Base-by-base conservation (phyloP, 148 eudicot genomes). In the Limonium bicolor region DNA sequence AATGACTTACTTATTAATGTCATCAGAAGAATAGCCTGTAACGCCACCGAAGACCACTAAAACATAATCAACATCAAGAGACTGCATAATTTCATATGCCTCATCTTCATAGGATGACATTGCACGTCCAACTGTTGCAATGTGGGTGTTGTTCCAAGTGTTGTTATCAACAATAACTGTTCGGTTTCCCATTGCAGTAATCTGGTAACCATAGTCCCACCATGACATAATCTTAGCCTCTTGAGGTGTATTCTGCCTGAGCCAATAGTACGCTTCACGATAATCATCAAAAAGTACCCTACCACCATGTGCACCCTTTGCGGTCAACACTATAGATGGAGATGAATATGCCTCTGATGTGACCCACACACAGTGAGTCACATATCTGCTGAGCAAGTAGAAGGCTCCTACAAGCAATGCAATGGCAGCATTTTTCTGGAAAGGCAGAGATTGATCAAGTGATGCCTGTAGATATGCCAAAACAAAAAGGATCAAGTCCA, bases 201-300 rank as follows among this genome's bases (percentile, higher is more conserved):
- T 90, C 63, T 90, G 97, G 61, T 90, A 90, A 30, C 97, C 97
- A 69, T 90, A 90, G 65, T 90, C 97, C 97, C 97, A 90, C 97
- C 97, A 90, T 14, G 97, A 90, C 97, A 90, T 90, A 27, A 90
- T 65, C 61, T 90, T 90, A 16, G 95, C 97, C 75, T 90, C 93
- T 41, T 67, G 55, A 52, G 95, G 85, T 21, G 97, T 90, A 65
- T 90, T 90, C 64, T 90, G 93, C 22, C 95, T 68, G 52, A 90
- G 80, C 97, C 97, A 90, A 54, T 77, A 90, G 58, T 90, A 90
- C 13, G 97, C 97, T 63, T 90, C 97, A 55, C 97, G 92, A 50
- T 90, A 90, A 55, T 90, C 97, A 76, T 90, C 97, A 63, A 90
- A 90, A 45, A 90, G 80, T 28, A 90, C 87, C 61, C 95, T 66